phyloP scores from a whole-genome alignment of 495 filamentous ascomycete genomes.

The Chaetomidium leptoderma region DNA sequence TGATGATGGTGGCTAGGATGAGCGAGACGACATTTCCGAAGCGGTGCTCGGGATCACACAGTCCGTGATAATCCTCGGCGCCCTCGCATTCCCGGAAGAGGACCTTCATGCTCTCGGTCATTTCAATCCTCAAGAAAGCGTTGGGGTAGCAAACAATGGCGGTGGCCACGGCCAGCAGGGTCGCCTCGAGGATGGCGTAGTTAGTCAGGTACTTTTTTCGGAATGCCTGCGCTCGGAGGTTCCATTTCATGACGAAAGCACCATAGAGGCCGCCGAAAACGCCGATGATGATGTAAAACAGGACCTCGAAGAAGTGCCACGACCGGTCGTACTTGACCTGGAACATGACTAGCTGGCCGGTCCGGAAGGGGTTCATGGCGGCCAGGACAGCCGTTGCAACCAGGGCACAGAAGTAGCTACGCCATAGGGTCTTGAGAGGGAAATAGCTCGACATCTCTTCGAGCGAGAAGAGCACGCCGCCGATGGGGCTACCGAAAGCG shows the following conservation, averaged over 20 bases:
- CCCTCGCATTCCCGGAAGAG: slow-evolving; percentile 94
- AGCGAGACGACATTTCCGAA: slow-evolving; percentile 79
- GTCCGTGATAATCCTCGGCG: slow-evolving; percentile 81
- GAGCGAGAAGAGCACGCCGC: slow-evolving; percentile 91
- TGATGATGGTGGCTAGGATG: slow-evolving; percentile 71
- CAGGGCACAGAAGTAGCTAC: slow-evolving; percentile 95
- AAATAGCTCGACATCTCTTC: slow-evolving; percentile 99
- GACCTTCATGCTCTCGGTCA: slow-evolving; percentile 99
- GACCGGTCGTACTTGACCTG: slow-evolving; percentile 92
- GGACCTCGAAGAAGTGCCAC: slow-evolving; percentile 95
- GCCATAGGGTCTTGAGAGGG: slow-evolving; percentile 95
- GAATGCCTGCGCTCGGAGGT: slow-evolving; percentile 83
- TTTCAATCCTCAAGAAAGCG: slow-evolving; percentile 92
- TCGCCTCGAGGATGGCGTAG: slow-evolving; percentile 84
- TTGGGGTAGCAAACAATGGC: slow-evolving; percentile 94
- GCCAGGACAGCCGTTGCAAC: slow-evolving; percentile 92
- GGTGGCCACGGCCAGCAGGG: slow-evolving; percentile 73
- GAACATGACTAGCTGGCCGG: slow-evolving; percentile 99
- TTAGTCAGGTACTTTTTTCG: slow-evolving; percentile 87
- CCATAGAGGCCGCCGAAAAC: slow-evolving; percentile 94
- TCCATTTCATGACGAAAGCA: slow-evolving; percentile 98
- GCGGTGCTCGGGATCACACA: slow-evolving; percentile 77
- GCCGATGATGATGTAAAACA: slow-evolving; percentile 89
- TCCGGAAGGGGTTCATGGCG: slow-evolving; percentile 96
- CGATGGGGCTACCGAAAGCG: slow-evolving; percentile 95